Evolutionary conservation across 2,329 filamentous ascomycete species (phyloP).

Genomic region (Colletotrichum scovillei): DNA sequence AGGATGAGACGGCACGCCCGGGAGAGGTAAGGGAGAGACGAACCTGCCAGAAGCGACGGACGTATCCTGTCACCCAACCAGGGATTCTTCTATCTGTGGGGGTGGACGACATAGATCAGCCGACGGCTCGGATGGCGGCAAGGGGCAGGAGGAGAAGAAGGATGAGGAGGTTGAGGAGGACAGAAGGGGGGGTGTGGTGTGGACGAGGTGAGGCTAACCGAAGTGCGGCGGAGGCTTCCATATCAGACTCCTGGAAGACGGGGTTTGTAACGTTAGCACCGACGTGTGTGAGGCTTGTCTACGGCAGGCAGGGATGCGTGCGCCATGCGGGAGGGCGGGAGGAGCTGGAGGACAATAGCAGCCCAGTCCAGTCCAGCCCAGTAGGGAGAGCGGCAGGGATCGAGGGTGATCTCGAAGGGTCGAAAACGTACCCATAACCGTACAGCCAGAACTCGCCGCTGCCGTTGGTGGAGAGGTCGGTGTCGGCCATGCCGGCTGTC

Average conservation of each 20-base stretch:
- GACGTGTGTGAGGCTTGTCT: constrained; percentile 9
- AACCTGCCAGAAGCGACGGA: constrained; percentile 98
- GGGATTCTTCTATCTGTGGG: constrained; percentile 81
- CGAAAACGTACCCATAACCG: constrained; percentile 83
- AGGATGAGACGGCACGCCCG: constrained; percentile 24
- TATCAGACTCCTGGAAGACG: constrained; percentile 77
- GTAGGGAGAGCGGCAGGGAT: constrained; percentile 18
- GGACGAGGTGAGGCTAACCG: constrained; percentile 64
- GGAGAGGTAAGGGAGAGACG: constrained; percentile 45
- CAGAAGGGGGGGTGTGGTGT: constrained; percentile 7
- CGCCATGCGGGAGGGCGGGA: constrained; percentile 13
- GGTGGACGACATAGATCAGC: constrained; percentile 33
- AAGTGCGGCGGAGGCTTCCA: constrained; percentile 98
- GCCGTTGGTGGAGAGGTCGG: constrained; percentile 43
- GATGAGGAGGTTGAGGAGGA: constrained; percentile 7
- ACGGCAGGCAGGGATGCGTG: constrained; percentile 30
- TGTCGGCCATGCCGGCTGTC: constrained; percentile 49
- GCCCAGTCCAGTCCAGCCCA: neutral
- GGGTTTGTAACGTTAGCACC: constrained; percentile 16
- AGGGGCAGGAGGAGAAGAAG: constrained; percentile 8
- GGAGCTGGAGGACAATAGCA: neutral
- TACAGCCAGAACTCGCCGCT: constrained; percentile 90
- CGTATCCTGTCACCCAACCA: constrained; percentile 93
- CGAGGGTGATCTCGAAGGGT: constrained; percentile 1
- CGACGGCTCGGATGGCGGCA: constrained; percentile 19